Evolutionary conservation across 164 flowering plant genomes (phyloP), one percentile per base, ranked within the genome.

Genomic region (Euptelea pleiosperma): DNA sequence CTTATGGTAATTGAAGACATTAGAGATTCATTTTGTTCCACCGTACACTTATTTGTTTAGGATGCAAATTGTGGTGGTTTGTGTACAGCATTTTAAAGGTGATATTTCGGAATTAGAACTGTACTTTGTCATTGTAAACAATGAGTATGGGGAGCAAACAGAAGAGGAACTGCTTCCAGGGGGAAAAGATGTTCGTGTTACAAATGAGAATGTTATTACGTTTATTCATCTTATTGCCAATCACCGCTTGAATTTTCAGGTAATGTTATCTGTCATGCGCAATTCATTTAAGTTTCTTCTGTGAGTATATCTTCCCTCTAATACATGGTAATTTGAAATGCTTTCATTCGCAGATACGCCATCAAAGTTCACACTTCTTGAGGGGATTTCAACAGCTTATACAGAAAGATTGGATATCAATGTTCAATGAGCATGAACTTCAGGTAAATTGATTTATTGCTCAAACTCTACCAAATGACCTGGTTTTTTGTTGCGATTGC

Each of bases 371-470:
- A 43, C 82, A 93, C 77, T 93, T 93, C 73, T 61, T 88, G 58
- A 79, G 84, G 71, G 99, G 99, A 51, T 93, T 93, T 79, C 91
- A 91, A 69, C 96, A 82, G 70, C 96, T 90, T 50, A 82, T 90
- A 62, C 83, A 72, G 68, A 85, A 83, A 67, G 96, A 86, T 28
- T 93, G 97, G 97, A 88, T 93, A 59, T 89, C 82, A 57, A 93
- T 93, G 96, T 93, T 93, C 66, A 88, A 87, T 77, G 98, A 90
- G 72, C 96, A 93, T 70, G 97, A 87, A 74, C 87, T 93, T 61
- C 97, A 90, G 99, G 99, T 93, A 75, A 26, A 45, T 15, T n/a
- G 10, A 18, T 36, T 46, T 19, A 31, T 4, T 33, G 4, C 19
- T 28, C 15, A 28, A 31, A 19, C 1, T n/a, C 14, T 19, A 34